phyloP scores from a whole-genome alignment of 306 rosid species.

The Pueraria montana region DNA sequence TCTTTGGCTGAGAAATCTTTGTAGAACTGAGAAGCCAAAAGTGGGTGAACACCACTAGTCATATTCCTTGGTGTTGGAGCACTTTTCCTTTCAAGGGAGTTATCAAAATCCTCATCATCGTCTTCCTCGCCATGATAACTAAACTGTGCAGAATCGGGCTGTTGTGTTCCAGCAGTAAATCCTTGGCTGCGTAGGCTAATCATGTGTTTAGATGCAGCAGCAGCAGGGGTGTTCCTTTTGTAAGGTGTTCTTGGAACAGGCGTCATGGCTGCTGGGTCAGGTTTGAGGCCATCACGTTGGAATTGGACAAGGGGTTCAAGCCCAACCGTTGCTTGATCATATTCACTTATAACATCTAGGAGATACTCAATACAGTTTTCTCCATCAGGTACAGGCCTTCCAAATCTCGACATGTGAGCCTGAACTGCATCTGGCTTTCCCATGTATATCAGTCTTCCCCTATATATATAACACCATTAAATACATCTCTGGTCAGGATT shows the following conservation, averaged over 20 bases:
- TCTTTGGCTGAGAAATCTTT: constrained; percentile 82
- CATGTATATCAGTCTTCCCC: constrained; percentile 83
- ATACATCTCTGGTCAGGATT: constrained; percentile 23
- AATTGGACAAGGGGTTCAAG: constrained; percentile 77
- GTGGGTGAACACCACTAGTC: constrained; percentile 68
- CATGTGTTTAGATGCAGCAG: constrained; percentile 59
- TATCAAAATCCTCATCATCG: constrained; percentile 66
- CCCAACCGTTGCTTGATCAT: constrained; percentile 84
- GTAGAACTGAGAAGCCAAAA: constrained; percentile 89
- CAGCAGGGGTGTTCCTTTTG: constrained; percentile 46
- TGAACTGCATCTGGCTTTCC: constrained; percentile 74
- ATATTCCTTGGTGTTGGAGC: constrained; percentile 60
- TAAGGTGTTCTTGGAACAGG: constrained; percentile 63
- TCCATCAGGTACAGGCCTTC: constrained; percentile 86
- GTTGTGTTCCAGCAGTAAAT: constrained; percentile 60
- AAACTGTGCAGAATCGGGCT: constrained; percentile 54
- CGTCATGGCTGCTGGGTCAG: constrained; percentile 64
- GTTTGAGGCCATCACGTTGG: constrained; percentile 78
- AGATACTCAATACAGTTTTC: constrained; percentile 84
- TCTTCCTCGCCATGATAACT: constrained; percentile 39
- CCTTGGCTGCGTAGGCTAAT: constrained; percentile 67
- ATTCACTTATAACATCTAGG: constrained; percentile 86
- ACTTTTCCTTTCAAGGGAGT: constrained; percentile 78
- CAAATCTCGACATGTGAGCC: constrained; percentile 73
- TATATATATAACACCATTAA: constrained; percentile 45